These are phyloP conservation scores for Allium sativum DNA, from an alignment of 106 monocot genomes.

Conservation along the genomic window DNA sequence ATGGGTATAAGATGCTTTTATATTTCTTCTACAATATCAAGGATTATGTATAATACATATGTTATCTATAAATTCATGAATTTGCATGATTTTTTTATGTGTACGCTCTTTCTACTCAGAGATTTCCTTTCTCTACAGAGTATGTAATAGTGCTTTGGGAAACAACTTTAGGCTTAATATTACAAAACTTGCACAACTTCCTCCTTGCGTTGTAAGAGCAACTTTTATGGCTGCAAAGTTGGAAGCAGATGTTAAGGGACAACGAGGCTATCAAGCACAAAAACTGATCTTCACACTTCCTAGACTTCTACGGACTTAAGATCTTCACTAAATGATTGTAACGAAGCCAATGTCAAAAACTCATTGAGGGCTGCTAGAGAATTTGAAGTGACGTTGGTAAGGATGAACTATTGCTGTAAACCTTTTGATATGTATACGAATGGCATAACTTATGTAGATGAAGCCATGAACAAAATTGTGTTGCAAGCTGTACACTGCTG, in stretches of 20 bases:
- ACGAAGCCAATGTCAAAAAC: constrained; percentile 10
- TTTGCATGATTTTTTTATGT: no score
- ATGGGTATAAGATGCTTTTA: no score
- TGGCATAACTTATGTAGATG: neutral
- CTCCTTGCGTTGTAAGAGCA: constrained; percentile 51
- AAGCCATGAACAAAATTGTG: no score
- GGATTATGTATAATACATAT: no score
- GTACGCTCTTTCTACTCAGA: no score
- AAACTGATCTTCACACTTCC: constrained; percentile 23
- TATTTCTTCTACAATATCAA: no score
- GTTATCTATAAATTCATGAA: no score
- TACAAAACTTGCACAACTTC: constrained; percentile 86
- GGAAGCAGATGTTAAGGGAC: constrained; percentile 28
- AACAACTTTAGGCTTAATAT: constrained; percentile 97
- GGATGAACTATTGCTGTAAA: neutral
- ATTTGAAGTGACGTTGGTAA: constrained; percentile 4
- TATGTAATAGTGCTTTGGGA: constrained; percentile 70
- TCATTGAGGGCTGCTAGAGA: constrained; percentile 37
- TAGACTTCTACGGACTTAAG: constrained; percentile 18
- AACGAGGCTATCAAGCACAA: constrained; percentile 4
- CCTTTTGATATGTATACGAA: neutral
- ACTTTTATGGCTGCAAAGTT: constrained; percentile 54
- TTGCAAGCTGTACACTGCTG: no score
- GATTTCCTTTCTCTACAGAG: constrained; percentile 85
- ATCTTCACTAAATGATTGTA: constrained; percentile 11